Evolutionary conservation across 345 rosid genomes (phyloP).

Genomic region (Carallia pectinifolia): DNA sequence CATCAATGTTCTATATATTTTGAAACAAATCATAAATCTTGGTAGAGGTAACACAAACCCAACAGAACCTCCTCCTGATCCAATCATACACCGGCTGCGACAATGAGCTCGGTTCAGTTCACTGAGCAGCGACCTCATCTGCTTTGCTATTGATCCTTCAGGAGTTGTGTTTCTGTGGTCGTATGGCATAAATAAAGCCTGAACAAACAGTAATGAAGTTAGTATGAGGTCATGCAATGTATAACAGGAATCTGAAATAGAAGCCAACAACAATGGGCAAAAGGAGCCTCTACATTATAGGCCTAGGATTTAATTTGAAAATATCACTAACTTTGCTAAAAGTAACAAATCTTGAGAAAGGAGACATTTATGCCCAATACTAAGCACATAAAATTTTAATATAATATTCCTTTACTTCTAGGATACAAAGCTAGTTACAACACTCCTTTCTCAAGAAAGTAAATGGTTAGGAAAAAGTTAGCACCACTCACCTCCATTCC

Average conservation of each 20-base stretch:
- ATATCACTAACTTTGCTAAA: no score
- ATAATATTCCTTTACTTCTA: no score
- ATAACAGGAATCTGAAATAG: background rate
- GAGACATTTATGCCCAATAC: no score
- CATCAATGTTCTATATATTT: background rate
- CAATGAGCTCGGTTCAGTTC: constrained; percentile 68
- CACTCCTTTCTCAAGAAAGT: no score
- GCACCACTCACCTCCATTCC: constrained; percentile 78
- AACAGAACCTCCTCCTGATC: constrained; percentile 96
- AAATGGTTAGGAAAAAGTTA: background rate
- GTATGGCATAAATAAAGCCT: constrained; percentile 98
- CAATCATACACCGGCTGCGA: constrained; percentile 80
- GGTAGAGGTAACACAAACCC: constrained; percentile 56
- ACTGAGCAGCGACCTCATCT: constrained; percentile 70
- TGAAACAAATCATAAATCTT: background rate
- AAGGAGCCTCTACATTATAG: background rate
- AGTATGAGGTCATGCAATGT: constrained; percentile 10
- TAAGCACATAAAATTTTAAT: no score
- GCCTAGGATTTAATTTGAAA: no score
- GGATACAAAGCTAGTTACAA: no score
- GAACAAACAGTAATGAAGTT: constrained; percentile 18
- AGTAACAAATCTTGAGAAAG: no score
- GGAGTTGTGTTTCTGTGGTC: constrained; percentile 94
- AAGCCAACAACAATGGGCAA: background rate
- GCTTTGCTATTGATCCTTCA: constrained; percentile 50